Conservation (phyloP, 2,329 filamentous ascomycete genomes). For the Hawksworthiomyces lignivorus region DNA sequence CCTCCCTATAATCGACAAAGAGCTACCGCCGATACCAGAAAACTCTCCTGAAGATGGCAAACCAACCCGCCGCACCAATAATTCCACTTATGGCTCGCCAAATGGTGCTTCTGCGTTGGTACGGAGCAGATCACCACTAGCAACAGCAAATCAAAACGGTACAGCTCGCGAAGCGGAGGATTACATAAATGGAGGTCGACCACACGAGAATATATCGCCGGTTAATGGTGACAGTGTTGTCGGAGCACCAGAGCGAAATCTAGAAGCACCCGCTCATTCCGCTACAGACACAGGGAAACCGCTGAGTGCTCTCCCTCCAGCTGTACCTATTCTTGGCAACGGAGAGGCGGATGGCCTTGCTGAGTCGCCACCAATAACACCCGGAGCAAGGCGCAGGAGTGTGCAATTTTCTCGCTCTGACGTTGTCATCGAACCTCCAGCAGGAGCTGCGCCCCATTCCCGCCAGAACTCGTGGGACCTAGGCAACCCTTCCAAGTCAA, state of each 20-base stretch:
- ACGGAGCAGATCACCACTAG: too few relatives aligned
- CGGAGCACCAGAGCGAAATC: too few relatives aligned
- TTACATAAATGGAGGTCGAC: slow-evolving; percentile 29
- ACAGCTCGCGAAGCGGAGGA: slow-evolving; percentile 24
- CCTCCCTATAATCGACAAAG: slow-evolving; percentile 10
- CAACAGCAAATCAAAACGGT: slow-evolving; percentile 4
- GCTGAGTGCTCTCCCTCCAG: too few relatives aligned
- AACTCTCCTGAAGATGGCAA: not conserved
- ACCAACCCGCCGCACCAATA: not conserved
- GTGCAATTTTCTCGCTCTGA: slow-evolving; percentile 67
- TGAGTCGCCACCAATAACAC: slow-evolving; percentile 11
- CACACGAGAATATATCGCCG: slow-evolving; percentile 19
- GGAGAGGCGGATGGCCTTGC: not conserved
- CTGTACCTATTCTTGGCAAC: not conserved
- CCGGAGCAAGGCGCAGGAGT: slow-evolving; percentile 43
- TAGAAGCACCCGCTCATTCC: too few relatives aligned
- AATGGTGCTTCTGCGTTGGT: not conserved
- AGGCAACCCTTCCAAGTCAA: slow-evolving; percentile 50
- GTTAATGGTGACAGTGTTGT: not conserved
- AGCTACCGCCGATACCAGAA: slow-evolving; percentile 15
- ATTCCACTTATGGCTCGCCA: not conserved
- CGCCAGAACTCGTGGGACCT: slow-evolving; percentile 62
- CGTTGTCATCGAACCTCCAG: slow-evolving; percentile 34
- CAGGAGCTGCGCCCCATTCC: slow-evolving; percentile 19
- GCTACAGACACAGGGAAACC: too few relatives aligned